Evolutionary conservation across 2,329 filamentous ascomycete species (phyloP), one percentile per base, ranked within the genome.

Genomic region (Aspergillus felis): DNA sequence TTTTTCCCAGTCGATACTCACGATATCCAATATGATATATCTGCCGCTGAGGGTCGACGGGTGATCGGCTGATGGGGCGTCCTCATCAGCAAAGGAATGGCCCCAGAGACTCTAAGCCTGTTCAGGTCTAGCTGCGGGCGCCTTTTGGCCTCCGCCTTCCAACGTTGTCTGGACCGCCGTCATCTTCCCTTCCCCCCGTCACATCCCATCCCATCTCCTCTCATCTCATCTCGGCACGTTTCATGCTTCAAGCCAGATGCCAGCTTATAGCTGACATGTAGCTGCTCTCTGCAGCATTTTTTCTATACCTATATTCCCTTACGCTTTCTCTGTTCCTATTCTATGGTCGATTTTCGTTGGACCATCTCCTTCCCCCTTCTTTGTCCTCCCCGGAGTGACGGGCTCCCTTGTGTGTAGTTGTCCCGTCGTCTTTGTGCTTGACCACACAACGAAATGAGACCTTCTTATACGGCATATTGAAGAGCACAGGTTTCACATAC

Each of bases 91-190:
- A 38, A 46, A 52, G 48, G 50, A 35, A 38, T 46, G 49, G 50
- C 53, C 42, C 53, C 57, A 28, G 49, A 25, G 14, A 17, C 49
- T 29, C 60, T 64, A 65, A 38, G 54, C 60, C 58, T 25, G 14
- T 59, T 51, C 41, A 42, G 57, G 63, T 44, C 46, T 64, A 64
- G 61, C 53, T 56, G 54, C 54, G 60, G 60, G 51, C 50, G 50
- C 53, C 50, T 51, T 48, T 54, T 53, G 54, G 44, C 54, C 55
- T 60, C 59, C 61, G 59, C 61, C 52, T 46, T 47, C 54, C 57
- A 53, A 53, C 57, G 53, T 56, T 61, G 58, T 62, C 58, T 61
- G 58, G 62, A 60, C 62, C 59, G 46, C 53, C 54, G 41, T 54
- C 55, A 44, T 58, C 60, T 48, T 56, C 53, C 48, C 32, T 56